Conservation (phyloP, 2,329 filamentous ascomycete species). For the Cryoendolithus antarcticus region DNA sequence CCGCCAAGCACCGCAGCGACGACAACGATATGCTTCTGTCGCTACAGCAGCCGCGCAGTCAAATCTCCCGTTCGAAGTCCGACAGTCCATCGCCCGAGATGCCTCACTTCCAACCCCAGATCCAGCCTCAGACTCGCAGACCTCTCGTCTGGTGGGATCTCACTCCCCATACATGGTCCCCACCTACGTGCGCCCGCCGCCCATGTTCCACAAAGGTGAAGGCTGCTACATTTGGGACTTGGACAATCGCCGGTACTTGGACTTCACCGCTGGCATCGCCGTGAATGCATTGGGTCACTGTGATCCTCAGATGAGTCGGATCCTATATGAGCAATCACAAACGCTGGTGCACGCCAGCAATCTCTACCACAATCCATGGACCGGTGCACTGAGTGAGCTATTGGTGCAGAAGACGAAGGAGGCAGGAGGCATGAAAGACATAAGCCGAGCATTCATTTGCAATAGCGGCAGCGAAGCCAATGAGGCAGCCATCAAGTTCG, state of each 20-base stretch:
- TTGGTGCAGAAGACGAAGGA: slow-evolving; percentile 70
- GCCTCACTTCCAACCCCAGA: slow-evolving; percentile 54
- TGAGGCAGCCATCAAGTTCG: slow-evolving; percentile 94
- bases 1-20: no score
- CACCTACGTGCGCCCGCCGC: slow-evolving; percentile 81
- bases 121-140: slow-evolving; percentile 60
- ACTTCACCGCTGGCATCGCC: slow-evolving; percentile 92
- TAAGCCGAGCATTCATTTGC: slow-evolving; percentile 74
- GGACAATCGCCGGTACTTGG: slow-evolving; percentile 78
- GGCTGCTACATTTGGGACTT: slow-evolving; percentile 85
- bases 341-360: slow-evolving; percentile 88
- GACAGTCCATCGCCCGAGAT: slow-evolving; percentile 29
- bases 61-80: slow-evolving; percentile 2
- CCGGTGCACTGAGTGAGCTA: slow-evolving; percentile 72
- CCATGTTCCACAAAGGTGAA: slow-evolving; percentile 78
- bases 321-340: slow-evolving; percentile 55
- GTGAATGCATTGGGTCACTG: slow-evolving; percentile 89
- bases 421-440: slow-evolving; percentile 71
- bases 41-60: no score
- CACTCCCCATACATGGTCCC: slow-evolving; percentile 85
- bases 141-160: slow-evolving; percentile 59
- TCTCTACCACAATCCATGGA: slow-evolving; percentile 95
- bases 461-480: slow-evolving; percentile 97
- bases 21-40: no score
- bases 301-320: slow-evolving; percentile 61